phyloP scores from a whole-genome alignment of 257 asterid species.

The Rubia yunnanensis region DNA sequence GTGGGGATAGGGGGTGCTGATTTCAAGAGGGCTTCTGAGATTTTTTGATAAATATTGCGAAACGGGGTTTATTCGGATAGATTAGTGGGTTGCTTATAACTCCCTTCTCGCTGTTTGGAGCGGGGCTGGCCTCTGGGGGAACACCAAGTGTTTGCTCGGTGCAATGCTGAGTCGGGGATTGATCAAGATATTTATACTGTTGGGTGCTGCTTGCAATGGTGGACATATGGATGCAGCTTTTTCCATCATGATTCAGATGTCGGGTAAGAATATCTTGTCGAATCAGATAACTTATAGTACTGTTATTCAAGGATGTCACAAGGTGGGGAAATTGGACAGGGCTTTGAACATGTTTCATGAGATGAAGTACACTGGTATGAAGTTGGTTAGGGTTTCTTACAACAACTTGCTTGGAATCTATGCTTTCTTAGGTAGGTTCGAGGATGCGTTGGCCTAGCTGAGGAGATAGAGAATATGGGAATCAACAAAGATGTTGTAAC shows the following conservation, averaged over 20 bases:
- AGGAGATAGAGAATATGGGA: conserved; percentile 90
- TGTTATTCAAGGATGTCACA: conserved; percentile 91
- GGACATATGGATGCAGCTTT: conserved; percentile 75
- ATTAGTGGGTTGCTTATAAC: conserved; percentile 86
- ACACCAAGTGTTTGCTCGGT: conserved; percentile 48
- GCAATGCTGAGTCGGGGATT: conserved; percentile 72
- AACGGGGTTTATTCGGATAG: conserved; percentile 79
- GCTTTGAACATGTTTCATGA: conserved; percentile 68
- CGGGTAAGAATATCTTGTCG: conserved; percentile 48
- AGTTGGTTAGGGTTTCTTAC: conserved; percentile 75
- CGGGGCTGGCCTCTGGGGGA: conserved; percentile 85
- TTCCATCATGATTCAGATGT: conserved; percentile 74
- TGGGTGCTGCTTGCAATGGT: conserved; percentile 82
- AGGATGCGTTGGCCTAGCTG: conserved; percentile 68
- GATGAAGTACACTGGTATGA: conserved; percentile 80
- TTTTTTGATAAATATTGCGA: conserved; percentile 57
- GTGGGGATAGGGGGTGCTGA: conserved; percentile 96
- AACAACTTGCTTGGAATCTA: conserved; percentile 75
- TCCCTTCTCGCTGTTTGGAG: conserved; percentile 90
- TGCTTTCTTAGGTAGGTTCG: conserved; percentile 79
- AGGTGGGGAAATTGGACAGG: conserved; percentile 56
- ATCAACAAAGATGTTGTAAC: conserved; percentile 93
- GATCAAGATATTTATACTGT: conserved; percentile 80
- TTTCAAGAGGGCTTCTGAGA: conserved; percentile 65
- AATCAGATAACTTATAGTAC: conserved; percentile 89